Evolutionary conservation across 2,329 filamentous ascomycete genomes (phyloP).

Genomic region (Fusarium aywerte): DNA sequence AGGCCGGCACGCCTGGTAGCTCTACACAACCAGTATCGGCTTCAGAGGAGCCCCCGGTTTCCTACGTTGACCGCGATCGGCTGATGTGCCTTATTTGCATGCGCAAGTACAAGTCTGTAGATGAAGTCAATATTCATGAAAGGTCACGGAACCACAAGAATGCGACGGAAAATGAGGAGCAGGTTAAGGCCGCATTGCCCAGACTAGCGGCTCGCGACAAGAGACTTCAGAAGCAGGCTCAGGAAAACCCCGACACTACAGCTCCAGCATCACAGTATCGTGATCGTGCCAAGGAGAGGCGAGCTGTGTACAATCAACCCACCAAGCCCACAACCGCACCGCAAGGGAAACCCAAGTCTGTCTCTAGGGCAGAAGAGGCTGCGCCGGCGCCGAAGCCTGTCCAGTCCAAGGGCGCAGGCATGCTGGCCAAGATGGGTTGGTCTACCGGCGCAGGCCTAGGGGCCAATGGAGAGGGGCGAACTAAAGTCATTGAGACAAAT

Average conservation of each 20-base stretch:
- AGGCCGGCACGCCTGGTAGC: neutral
- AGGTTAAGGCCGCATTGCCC: slow-evolving; percentile 61
- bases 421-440: slow-evolving; percentile 81
- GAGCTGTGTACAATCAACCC: slow-evolving; percentile 70
- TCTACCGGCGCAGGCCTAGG: slow-evolving; percentile 72
- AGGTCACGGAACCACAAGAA: slow-evolving; percentile 56
- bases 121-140: slow-evolving; percentile 57
- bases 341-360: slow-evolving; percentile 52
- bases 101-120: slow-evolving; percentile 58
- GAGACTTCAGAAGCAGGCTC: slow-evolving; percentile 48
- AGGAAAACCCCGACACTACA: slow-evolving; percentile 39
- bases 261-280: slow-evolving; percentile 60
- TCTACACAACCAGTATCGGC: neutral
- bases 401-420: slow-evolving; percentile 71
- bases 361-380: slow-evolving; percentile 35
- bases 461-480: slow-evolving; percentile 69
- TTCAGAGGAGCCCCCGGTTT: slow-evolving; percentile 47
- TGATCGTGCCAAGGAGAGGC: slow-evolving; percentile 75
- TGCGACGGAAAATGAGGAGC: slow-evolving; percentile 54
- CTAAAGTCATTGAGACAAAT: slow-evolving; percentile 70
- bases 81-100: slow-evolving; percentile 59
- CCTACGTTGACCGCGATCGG: slow-evolving; percentile 68
- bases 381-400: slow-evolving; percentile 46
- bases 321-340: slow-evolving; percentile 58
- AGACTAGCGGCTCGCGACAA: slow-evolving; percentile 55